Percentiles rank a stretch among this genome's conserved stretches.
Evolutionary conservation across 805 yeast genomes (phyloP).

Genomic region (Deakozyma indianensis): DNA sequence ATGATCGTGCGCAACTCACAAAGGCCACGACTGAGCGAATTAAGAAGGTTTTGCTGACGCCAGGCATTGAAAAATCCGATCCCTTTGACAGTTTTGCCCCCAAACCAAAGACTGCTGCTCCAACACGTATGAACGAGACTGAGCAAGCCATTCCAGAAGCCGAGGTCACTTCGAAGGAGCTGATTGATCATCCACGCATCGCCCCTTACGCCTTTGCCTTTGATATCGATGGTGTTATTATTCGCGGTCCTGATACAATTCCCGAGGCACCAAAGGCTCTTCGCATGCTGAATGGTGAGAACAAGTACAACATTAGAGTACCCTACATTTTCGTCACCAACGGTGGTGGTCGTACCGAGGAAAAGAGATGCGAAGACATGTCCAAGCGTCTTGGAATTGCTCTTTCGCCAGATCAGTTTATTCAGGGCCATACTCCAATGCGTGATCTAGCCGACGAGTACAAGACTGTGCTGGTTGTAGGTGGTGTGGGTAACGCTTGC

Average conservation of each 20-base stretch:
- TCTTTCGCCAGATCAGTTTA: conserved; percentile 63
- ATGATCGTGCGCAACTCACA: not conserved
- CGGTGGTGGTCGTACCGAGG: conserved; percentile 84
- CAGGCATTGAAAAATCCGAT: conserved; percentile 1
- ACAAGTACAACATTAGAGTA: conserved; percentile 60
- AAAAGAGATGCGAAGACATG: conserved; percentile 57
- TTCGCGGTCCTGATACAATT: conserved; percentile 71
- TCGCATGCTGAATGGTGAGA: conserved; percentile 58
- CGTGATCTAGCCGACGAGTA: conserved; percentile 56
- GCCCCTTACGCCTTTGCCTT: conserved; percentile 56
- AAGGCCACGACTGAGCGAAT: not conserved
- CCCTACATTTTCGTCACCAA: conserved; percentile 81
- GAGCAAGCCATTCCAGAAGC: not conserved
- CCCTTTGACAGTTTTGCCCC: not conserved
- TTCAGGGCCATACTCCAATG: conserved; percentile 94
- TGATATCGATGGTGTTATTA: conserved; percentile 84
- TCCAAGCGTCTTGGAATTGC: conserved; percentile 42
- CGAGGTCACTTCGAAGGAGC: not conserved
- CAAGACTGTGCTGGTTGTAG: conserved; percentile 70
- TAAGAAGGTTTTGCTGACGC: conserved; percentile 1
- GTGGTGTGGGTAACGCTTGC: conserved; percentile 78
- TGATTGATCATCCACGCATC: not conserved
- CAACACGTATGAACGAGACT: not conserved
- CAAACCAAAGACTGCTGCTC: not conserved
- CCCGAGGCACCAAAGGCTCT: conserved; percentile 70